Evolutionary conservation across 495 filamentous ascomycete species (phyloP).

Genomic region (Neurospora intermedia): DNA sequence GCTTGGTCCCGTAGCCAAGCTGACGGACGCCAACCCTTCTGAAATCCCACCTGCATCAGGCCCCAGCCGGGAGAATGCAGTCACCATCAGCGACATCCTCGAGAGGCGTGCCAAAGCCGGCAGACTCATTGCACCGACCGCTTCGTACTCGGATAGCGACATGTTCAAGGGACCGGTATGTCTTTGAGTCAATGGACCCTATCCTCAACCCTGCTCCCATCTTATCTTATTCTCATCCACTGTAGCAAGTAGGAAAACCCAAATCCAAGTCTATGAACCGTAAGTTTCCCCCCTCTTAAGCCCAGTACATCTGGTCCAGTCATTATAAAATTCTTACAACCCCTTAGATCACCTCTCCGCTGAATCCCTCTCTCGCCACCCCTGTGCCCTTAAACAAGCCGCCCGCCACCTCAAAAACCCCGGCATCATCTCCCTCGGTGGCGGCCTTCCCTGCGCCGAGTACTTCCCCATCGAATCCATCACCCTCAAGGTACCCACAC

Average conservation of each 20-base stretch:
- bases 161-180: slow-evolving; percentile 71
- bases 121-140: slow-evolving; percentile 60
- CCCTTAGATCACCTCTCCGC: slow-evolving; percentile 37
- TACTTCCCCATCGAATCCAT: slow-evolving; percentile 62
- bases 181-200: not conserved
- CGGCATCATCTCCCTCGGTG: slow-evolving; percentile 77
- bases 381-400: slow-evolving; percentile 66
- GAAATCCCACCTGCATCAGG: not conserved
- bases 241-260: slow-evolving; percentile 49
- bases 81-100: slow-evolving; percentile 61
- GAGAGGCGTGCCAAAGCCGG: slow-evolving; percentile 58
- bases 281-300: slow-evolving; percentile 37
- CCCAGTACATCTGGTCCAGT: not conserved
- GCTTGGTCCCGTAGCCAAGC: slow-evolving; percentile 9
- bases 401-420: slow-evolving; percentile 60
- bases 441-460: slow-evolving; percentile 77
- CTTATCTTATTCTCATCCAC: not conserved
- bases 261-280: slow-evolving; percentile 78
- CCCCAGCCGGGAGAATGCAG: not conserved
- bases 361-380: slow-evolving; percentile 45
- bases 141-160: slow-evolving; percentile 65
- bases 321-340: too few species aligned
- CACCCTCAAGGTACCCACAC: slow-evolving; percentile 21
- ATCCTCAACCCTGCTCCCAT: too few species aligned
- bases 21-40: slow-evolving; percentile 10